Conservation (phyloP, 2,329 filamentous ascomycete species). For the Penicillium italicum region DNA sequence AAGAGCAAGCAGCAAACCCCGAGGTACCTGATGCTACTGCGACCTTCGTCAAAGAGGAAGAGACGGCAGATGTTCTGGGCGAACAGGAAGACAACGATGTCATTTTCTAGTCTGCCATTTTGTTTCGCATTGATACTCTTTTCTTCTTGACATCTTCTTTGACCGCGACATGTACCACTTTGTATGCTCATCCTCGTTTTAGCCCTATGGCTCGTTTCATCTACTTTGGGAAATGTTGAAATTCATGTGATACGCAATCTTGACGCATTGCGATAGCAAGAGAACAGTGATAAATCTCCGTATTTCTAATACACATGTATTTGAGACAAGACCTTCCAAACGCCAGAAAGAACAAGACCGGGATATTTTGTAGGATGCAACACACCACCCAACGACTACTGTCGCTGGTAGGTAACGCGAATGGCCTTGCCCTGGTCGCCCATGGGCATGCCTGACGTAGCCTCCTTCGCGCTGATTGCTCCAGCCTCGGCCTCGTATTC, state of each 20-base stretch:
- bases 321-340: constrained; percentile 27
- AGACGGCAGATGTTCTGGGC: constrained; percentile 64
- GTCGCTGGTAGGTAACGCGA: constrained; percentile 94
- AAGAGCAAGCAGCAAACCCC: constrained; percentile 56
- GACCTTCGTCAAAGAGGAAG: constrained; percentile 40
- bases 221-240: constrained; percentile 11
- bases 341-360: constrained; percentile 25
- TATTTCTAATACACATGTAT: constrained; percentile 15
- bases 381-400: constrained; percentile 40
- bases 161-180: constrained; percentile 12
- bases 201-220: constrained; percentile 3
- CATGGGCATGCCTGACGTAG: constrained; percentile 78
- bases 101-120: constrained; percentile 61
- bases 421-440: constrained; percentile 72
- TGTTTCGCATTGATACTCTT: constrained; percentile 22
- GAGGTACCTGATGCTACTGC: constrained; percentile 34
- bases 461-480: constrained; percentile 91
- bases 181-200: constrained; percentile 5
- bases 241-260: constrained; percentile 5
- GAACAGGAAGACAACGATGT: constrained; percentile 78
- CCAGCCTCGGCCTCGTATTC: constrained; percentile 90
- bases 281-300: constrained; percentile 6
- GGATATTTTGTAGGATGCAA: constrained; percentile 17
- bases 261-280: background rate
- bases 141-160: constrained; percentile 9